phyloP scores from a whole-genome alignment of 176 grass and related monocot species.

The Zea luxurians region DNA sequence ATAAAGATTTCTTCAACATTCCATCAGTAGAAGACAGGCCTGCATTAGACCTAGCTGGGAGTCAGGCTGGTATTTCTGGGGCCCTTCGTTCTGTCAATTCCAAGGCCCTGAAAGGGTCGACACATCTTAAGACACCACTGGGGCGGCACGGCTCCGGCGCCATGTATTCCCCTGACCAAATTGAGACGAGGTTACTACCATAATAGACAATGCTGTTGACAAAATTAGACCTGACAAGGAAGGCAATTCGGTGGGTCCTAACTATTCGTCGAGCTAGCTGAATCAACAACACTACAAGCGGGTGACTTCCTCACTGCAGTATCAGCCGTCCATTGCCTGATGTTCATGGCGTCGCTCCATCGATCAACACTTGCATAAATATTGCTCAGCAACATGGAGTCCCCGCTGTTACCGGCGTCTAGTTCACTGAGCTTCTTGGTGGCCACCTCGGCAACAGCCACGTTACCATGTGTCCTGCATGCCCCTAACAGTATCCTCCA shows the following conservation, averaged over 20 bases:
- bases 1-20: too few relatives aligned
- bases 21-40: too few relatives aligned
- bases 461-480: slow-evolving; percentile 43
- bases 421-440: slow-evolving; percentile 39
- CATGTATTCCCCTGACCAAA: too few relatives aligned
- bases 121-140: too few relatives aligned
- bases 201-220: neutral
- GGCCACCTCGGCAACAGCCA: slow-evolving; percentile 41
- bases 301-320: slow-evolving; percentile 41
- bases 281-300: slow-evolving; percentile 41
- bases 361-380: slow-evolving; percentile 8
- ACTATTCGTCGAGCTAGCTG: neutral
- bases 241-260: neutral
- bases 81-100: too few relatives aligned
- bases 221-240: neutral
- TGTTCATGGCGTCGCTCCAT: slow-evolving; percentile 44
- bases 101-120: too few relatives aligned
- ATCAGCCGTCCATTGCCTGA: slow-evolving; percentile 37
- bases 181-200: too few relatives aligned
- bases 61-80: too few relatives aligned
- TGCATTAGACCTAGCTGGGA: too few relatives aligned
- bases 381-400: neutral
- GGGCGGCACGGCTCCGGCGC: too few relatives aligned
- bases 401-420: neutral
- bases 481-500: slow-evolving; percentile 57